These are phyloP conservation scores for Berberis thunbergii DNA, from an alignment of 164 flowering plant genomes.

Conservation along the genomic window DNA sequence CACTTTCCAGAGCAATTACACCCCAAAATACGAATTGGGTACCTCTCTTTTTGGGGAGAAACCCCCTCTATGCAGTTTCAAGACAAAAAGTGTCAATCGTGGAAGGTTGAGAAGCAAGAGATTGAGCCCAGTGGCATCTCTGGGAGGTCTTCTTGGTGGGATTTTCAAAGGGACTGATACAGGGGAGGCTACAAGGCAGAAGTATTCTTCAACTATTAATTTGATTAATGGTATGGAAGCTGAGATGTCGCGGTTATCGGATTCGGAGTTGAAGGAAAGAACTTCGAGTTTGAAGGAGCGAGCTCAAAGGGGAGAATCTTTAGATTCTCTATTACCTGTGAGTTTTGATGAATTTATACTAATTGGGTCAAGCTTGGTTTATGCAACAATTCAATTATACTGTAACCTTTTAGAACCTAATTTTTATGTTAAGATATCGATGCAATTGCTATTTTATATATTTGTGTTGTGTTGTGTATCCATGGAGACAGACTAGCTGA, in stretches of 20 bases:
- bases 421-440: too few relatives aligned
- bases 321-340: constrained; percentile 86
- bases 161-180: constrained; percentile 74
- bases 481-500: too few relatives aligned
- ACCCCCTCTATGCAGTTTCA: constrained; percentile 2
- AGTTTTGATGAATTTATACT: constrained; percentile 12
- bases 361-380: not conserved
- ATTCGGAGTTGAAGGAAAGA: constrained; percentile 60
- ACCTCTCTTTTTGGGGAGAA: constrained; percentile 10
- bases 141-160: constrained; percentile 70
- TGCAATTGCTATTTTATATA: too few relatives aligned
- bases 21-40: constrained; percentile 11
- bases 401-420: too few relatives aligned
- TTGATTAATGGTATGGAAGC: constrained; percentile 54
- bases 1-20: constrained; percentile 7
- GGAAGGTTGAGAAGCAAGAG: constrained; percentile 11
- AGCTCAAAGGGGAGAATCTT: constrained; percentile 52
- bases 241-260: constrained; percentile 46
- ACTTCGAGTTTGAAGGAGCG: constrained; percentile 53
- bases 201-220: constrained; percentile 43
- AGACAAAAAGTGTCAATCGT: constrained; percentile 11
- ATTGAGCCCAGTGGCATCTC: constrained; percentile 17
- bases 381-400: not conserved
- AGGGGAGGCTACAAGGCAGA: constrained; percentile 73
- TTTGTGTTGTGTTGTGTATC: too few relatives aligned